A percentile compares a stretch with the other conserved stretches of the same genome.
Conservation (phyloP, 1,139 yeast species). For the Schizosaccharomyces versatilis region DNA sequence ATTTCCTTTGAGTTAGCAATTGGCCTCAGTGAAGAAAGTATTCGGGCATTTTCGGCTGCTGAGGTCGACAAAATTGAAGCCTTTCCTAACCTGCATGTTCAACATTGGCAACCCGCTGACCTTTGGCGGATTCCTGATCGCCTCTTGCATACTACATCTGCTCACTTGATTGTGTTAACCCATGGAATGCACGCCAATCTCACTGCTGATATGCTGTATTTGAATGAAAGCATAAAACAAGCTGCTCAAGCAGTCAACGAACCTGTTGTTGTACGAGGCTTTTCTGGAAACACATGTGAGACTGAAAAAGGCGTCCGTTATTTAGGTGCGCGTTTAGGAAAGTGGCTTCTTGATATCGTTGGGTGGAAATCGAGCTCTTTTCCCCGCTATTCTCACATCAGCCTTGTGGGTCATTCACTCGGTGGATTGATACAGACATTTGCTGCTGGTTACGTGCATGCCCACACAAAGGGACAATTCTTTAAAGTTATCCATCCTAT, state of each 20-base stretch:
- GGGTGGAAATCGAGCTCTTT: slow-evolving; percentile 7
- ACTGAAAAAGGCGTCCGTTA: slow-evolving; percentile 82
- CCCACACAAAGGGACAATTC: slow-evolving; percentile 21
- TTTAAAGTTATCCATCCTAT: slow-evolving; percentile 45
- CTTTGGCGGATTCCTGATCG: slow-evolving; percentile 10
- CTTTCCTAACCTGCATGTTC: slow-evolving; percentile 5
- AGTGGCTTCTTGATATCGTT: slow-evolving; percentile 19
- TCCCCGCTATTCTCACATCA: slow-evolving; percentile 33
- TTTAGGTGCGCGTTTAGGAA: slow-evolving; percentile 64
- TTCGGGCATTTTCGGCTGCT: slow-evolving; percentile 9
- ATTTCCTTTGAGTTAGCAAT: slow-evolving; percentile 49
- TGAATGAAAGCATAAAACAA: slow-evolving; percentile 59
- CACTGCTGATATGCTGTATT: slow-evolving; percentile 66
- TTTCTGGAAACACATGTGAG: slow-evolving; percentile 59
- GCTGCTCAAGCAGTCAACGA: slow-evolving; percentile 25
- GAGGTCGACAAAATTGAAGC: slow-evolving; percentile 9
- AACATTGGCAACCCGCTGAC: slow-evolving; percentile 10
- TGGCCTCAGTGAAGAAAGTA: slow-evolving; percentile 27
- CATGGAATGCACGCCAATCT: slow-evolving; percentile 87
- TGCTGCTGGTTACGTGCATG: slow-evolving; percentile 63
- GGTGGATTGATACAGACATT: slow-evolving; percentile 85
- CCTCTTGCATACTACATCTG: slow-evolving; percentile 5
- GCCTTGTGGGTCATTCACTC: slow-evolving; percentile 77
- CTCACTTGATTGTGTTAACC: slow-evolving; percentile 54
- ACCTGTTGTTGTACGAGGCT: slow-evolving; percentile 60